Conservation (phyloP, 2,329 filamentous ascomycete genomes). For the Periconia sp. region DNA sequence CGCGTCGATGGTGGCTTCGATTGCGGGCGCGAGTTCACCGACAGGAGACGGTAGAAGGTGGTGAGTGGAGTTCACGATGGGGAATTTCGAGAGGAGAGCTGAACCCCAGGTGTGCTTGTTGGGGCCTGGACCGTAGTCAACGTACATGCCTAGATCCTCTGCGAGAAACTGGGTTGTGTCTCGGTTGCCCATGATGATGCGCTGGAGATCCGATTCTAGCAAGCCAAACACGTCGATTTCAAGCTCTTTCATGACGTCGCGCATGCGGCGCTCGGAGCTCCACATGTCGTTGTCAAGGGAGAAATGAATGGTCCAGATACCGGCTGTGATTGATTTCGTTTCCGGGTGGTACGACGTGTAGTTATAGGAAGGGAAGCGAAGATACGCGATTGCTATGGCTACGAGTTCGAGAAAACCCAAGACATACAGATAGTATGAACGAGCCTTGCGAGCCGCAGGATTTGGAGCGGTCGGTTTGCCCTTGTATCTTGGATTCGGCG, state of each 20-base stretch:
- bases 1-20: constrained; percentile 93
- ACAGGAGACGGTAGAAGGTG: constrained; percentile 92
- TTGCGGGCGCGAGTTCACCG: constrained; percentile 92
- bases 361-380: constrained; percentile 91
- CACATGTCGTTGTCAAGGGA: constrained; percentile 98
- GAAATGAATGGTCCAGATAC: constrained; percentile 99
- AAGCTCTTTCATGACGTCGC: constrained; percentile 87
- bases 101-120: constrained; percentile 99
- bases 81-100: constrained; percentile 93
- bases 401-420: constrained; percentile 80
- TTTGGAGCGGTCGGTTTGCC: constrained; percentile 54
- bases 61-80: constrained; percentile 95
- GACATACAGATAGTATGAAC: constrained; percentile 73
- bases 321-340: constrained; percentile 86
- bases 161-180: constrained; percentile 94
- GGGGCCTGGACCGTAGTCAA: constrained; percentile 93
- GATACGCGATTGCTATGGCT: constrained; percentile 80
- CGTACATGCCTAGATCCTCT: constrained; percentile 98
- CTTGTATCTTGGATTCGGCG: constrained; percentile 50
- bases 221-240: constrained; percentile 98
- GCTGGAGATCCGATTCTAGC: constrained; percentile 89
- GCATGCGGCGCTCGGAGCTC: constrained; percentile 93
- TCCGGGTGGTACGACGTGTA: constrained; percentile 89
- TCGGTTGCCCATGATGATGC: constrained; percentile 99
- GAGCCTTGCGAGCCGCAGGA: constrained; percentile 58